Conservation (phyloP, 1,139 yeast genomes). For the Lodderomyces margitis region DNA sequence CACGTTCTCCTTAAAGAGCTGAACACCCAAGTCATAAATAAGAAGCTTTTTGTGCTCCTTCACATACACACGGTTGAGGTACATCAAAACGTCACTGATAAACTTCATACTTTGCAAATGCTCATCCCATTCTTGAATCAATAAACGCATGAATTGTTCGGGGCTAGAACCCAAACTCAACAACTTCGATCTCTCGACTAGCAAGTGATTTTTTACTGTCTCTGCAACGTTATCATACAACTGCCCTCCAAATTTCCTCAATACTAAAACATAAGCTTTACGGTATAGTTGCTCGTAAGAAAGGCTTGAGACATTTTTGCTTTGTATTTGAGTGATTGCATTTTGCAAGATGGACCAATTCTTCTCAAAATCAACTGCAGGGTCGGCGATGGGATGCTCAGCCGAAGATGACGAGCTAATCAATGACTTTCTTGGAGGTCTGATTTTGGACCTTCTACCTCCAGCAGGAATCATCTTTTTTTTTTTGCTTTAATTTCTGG, state of each 20-base stretch:
- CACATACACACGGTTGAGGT: slow-evolving; percentile 81
- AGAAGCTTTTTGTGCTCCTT: slow-evolving; percentile 66
- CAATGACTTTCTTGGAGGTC: slow-evolving; percentile 66
- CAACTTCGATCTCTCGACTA: slow-evolving; percentile 25
- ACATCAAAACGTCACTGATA: slow-evolving; percentile 85
- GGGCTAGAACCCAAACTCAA: slow-evolving; percentile 18
- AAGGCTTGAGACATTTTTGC: slow-evolving; percentile 68
- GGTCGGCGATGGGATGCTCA: slow-evolving; percentile 16
- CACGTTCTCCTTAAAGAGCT: slow-evolving; percentile 49
- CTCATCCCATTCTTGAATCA: slow-evolving; percentile 67
- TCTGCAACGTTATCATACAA: slow-evolving; percentile 63
- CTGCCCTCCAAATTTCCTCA: slow-evolving; percentile 68
- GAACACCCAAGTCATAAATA: slow-evolving; percentile 74
- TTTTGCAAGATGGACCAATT: slow-evolving; percentile 71
- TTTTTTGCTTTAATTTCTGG: no score
- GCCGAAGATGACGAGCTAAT: slow-evolving; percentile 22
- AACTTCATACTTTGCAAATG: slow-evolving; percentile 74
- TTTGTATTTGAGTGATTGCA: slow-evolving; percentile 76
- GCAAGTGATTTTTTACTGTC: slow-evolving; percentile 52
- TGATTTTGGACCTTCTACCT: slow-evolving; percentile 56
- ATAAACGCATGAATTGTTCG: slow-evolving; percentile 44
- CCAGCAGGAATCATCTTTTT: slow-evolving; percentile 37
- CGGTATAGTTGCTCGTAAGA: slow-evolving; percentile 86
- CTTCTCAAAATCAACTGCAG: slow-evolving; percentile 57
- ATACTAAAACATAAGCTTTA: slow-evolving; percentile 74